Evolutionary conservation across 176 grass and related monocot genomes (phyloP).

Genomic region (Oryza australiensis): DNA sequence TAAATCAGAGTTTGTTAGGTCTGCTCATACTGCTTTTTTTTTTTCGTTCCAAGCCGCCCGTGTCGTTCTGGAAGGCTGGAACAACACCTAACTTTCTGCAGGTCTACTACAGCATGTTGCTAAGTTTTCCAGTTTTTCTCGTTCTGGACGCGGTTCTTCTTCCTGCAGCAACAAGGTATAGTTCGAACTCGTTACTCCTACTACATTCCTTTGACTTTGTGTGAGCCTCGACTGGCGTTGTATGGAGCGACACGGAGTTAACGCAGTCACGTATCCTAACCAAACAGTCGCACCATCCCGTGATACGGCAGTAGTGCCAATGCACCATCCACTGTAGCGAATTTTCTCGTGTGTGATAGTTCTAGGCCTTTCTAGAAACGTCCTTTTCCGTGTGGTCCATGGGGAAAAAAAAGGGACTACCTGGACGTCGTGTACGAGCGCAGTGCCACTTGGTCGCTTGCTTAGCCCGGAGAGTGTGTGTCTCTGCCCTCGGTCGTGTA

Average conservation of each 20-base stretch:
- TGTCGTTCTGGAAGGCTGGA: not conserved
- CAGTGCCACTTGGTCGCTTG: not conserved
- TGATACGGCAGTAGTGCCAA: not conserved
- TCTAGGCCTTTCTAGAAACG: not conserved
- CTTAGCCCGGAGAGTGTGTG: not conserved
- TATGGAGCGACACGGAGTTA: not conserved
- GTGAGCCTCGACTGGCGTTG: not conserved
- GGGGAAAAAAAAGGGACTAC: not conserved
- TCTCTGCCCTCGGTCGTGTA: not conserved
- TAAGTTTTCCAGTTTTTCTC: not conserved
- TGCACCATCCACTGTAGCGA: too few species aligned
- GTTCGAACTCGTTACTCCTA: not conserved
- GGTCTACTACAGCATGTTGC: not conserved
- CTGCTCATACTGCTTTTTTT: not conserved
- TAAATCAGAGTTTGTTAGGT: not conserved
- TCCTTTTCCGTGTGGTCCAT: not conserved
- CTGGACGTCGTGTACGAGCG: not conserved
- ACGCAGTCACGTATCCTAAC: not conserved
- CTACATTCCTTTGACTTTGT: not conserved
- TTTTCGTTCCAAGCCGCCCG: not conserved
- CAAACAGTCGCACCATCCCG: not conserved
- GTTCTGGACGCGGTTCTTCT: not conserved
- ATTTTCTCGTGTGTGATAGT: not conserved
- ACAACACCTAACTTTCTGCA: not conserved
- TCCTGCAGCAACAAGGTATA: not conserved